These are phyloP conservation scores for Podila epicladia DNA, from an alignment of 192 early-diverging fungal species.

Conservation along the genomic window DNA sequence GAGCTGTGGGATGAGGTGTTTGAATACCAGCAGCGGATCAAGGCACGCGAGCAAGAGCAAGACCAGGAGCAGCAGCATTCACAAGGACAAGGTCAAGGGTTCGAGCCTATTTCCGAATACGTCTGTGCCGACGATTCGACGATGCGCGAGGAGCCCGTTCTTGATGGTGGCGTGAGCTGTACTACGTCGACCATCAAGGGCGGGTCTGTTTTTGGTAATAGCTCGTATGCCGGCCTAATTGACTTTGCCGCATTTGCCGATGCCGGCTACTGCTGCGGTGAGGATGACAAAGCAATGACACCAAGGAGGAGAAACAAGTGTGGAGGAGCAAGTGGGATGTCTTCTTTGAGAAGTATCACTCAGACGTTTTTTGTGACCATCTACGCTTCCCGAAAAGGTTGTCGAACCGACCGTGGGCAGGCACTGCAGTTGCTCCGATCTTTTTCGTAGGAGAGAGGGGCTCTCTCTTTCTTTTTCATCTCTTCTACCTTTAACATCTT, in stretches of 20 bases:
- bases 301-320: background rate
- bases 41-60: conserved; percentile 20
- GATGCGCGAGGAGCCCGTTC: background rate
- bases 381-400: conserved; percentile 25
- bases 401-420: conserved; percentile 22
- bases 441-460: background rate
- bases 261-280: background rate
- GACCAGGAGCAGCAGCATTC: conserved; percentile 3
- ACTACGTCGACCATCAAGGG: no score
- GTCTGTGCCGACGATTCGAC: conserved; percentile 1
- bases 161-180: background rate
- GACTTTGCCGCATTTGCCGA: background rate
- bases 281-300: background rate
- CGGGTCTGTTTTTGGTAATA: no score
- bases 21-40: conserved; percentile 39
- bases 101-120: background rate
- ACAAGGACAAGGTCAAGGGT: background rate
- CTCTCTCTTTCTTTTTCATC: background rate
- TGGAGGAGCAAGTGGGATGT: background rate
- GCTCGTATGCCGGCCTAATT: no score
- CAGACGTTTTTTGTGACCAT: conserved; percentile 18
- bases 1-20: conserved; percentile 45
- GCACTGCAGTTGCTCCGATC: conserved; percentile 17
- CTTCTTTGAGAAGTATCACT: conserved; percentile 2
- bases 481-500: background rate